A percentile compares a stretch with the other conserved stretches of the same genome.
These are phyloP conservation scores for Stagonosporopsis vannaccii DNA, from an alignment of 2,329 filamentous ascomycete species.

Conservation along the genomic window DNA sequence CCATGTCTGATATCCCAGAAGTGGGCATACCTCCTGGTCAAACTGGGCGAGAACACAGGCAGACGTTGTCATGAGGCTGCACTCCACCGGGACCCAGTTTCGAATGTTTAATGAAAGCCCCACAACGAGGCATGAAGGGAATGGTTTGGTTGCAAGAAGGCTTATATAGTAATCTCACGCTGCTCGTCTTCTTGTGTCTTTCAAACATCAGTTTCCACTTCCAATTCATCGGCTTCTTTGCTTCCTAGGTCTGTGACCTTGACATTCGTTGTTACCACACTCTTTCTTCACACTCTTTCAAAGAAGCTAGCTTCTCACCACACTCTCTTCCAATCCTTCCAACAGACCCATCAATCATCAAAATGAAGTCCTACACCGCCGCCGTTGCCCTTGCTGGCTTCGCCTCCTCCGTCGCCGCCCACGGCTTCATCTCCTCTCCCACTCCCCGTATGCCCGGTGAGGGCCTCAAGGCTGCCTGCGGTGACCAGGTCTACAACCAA, in stretches of 20 bases:
- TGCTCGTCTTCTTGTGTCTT: slow-evolving; percentile 8
- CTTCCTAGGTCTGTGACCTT: slow-evolving; percentile 47
- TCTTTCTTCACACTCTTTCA: slow-evolving; percentile 42
- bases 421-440: slow-evolving; percentile 62
- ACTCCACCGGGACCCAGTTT: slow-evolving; percentile 35
- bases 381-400: slow-evolving; percentile 54
- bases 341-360: slow-evolving; percentile 29
- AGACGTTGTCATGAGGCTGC: slow-evolving; percentile 31
- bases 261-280: slow-evolving; percentile 47
- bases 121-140: slow-evolving; percentile 27
- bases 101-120: slow-evolving; percentile 48
- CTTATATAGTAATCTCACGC: slow-evolving; percentile 30
- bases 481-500: slow-evolving; percentile 62
- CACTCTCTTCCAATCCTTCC: slow-evolving; percentile 30
- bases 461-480: slow-evolving; percentile 62
- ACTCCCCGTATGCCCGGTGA: slow-evolving; percentile 58
- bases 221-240: slow-evolving; percentile 36
- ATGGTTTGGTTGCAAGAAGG: slow-evolving; percentile 12
- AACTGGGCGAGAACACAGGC: slow-evolving; percentile 27
- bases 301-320: slow-evolving; percentile 45
- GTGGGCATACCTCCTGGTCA: slow-evolving; percentile 21
- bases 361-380: slow-evolving; percentile 54
- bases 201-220: slow-evolving; percentile 34
- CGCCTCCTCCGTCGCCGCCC: slow-evolving; percentile 57
- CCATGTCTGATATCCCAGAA: slow-evolving; percentile 24